Conservation (phyloP, 108 stramenopile genomes). For the Nitzschia palea region DNA sequence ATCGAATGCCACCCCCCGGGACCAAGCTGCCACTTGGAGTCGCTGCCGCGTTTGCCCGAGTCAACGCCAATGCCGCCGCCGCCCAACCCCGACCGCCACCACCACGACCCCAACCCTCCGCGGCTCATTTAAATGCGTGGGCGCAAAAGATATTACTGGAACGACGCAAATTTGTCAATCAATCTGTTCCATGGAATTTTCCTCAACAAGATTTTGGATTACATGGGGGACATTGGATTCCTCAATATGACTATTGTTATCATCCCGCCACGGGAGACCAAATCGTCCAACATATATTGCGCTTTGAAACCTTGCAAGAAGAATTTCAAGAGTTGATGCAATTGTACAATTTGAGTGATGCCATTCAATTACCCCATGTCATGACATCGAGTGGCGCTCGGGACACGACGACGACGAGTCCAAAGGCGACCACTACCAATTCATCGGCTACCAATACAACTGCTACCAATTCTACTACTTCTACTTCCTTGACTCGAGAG, state of each 20-base stretch:
- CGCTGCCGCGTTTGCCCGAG: no score
- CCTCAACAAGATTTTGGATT: background rate
- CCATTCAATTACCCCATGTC: background rate
- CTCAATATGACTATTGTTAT: slow-evolving; percentile 28
- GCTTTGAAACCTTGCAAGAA: slow-evolving; percentile 31
- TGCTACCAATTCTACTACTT: no score
- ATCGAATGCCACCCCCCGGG: no score
- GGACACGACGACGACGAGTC: background rate
- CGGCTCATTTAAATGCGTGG: background rate
- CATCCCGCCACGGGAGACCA: background rate
- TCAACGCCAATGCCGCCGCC: no score
- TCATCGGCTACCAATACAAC: no score
- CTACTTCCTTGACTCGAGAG: background rate
- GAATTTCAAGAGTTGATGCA: slow-evolving; percentile 47
- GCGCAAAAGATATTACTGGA: background rate
- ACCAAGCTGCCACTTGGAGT: no score
- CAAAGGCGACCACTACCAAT: background rate
- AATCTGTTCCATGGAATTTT: background rate
- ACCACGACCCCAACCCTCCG: background rate
- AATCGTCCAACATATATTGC: slow-evolving; percentile 26
- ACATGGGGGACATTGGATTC: slow-evolving; percentile 22
- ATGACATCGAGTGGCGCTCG: background rate
- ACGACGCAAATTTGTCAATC: background rate
- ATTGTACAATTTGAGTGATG: slow-evolving; percentile 12
- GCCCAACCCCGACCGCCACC: background rate